These are phyloP conservation scores for Bruguiera gymnorhiza DNA, from an alignment of 345 rosid species.

Conservation along the genomic window DNA sequence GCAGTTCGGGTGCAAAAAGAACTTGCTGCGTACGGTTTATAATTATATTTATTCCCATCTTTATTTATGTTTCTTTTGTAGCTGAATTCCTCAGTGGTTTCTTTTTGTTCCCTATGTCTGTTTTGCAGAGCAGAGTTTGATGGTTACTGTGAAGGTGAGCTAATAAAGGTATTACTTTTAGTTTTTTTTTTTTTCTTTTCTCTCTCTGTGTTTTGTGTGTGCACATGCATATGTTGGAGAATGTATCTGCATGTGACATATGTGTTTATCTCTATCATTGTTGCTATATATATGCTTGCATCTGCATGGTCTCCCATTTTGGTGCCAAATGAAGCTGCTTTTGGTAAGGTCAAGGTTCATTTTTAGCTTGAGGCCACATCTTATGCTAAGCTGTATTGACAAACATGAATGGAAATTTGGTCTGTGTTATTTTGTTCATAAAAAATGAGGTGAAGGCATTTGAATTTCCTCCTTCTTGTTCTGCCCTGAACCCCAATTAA, in stretches of 20 bases:
- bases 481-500: background rate
- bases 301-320: no score
- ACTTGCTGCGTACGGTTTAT: constrained; percentile 64
- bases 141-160: constrained; percentile 97
- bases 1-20: constrained; percentile 93
- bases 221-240: background rate
- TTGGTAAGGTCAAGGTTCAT: no score
- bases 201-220: background rate
- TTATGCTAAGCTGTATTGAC: no score
- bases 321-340: no score
- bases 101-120: constrained; percentile 8
- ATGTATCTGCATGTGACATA: background rate
- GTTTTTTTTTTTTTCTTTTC: no score
- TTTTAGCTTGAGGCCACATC: no score
- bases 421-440: no score
- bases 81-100: constrained; percentile 18
- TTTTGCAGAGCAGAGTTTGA: constrained; percentile 83
- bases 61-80: constrained; percentile 5
- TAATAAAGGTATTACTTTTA: constrained; percentile 63
- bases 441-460: no score
- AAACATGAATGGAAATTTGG: no score
- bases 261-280: background rate
- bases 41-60: background rate
- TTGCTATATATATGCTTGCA: background rate
- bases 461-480: background rate